Evolutionary conservation across 768 basidiomycete genomes (phyloP), one percentile per base, ranked within the genome.

Genomic region (Tephrocybe rancida): DNA sequence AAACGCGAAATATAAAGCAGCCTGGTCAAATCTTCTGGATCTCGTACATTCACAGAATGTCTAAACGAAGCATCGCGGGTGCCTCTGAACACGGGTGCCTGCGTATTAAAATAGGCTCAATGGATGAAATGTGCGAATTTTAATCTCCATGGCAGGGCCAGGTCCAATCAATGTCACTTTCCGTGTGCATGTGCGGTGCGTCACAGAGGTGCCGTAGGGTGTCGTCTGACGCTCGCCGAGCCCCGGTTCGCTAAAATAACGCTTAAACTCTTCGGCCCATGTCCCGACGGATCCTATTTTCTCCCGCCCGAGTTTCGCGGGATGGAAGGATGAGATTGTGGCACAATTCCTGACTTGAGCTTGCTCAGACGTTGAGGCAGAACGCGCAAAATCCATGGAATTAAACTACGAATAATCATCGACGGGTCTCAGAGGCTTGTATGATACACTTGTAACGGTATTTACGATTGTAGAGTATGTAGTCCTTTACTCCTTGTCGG

Each of bases 401-500:
- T 37, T 7, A 37, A 19, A 18, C 22, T 44, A 29, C 16, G 18
- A 47, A 26, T 47, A 41, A 34, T 47, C 22, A 53, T 42, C 13
- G 38, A n/a, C 22, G 19, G 13, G 27, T n/a, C n/a, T n/a, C n/a
- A n/a, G n/a, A n/a, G n/a, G n/a, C 7, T 13, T 13, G 8, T 48
- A 42, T 22, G 34, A 48, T 53, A 42, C 38, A 53, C 21, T n/a
- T n/a, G 22, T 32, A 10, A 19, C 21, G 2, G 3, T n/a, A 24
- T 27, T 10, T 11, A 45, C 3, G 21, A 41, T 37, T 26, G 26
- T 45, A 22, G 13, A 8, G 29, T 38, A 8, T 6, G 10, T 47
- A 7, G 25, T 5, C 14, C 11, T 43, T 44, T 30, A 49, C 24
- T 48, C 30, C 47, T 55, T 50, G 48, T 59, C 54, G 2, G 58